A percentile compares a stretch with the other conserved stretches of the same genome.
These are phyloP conservation scores for Sarocladium strictum DNA, from an alignment of 2,329 filamentous ascomycete species.

Conservation along the genomic window DNA sequence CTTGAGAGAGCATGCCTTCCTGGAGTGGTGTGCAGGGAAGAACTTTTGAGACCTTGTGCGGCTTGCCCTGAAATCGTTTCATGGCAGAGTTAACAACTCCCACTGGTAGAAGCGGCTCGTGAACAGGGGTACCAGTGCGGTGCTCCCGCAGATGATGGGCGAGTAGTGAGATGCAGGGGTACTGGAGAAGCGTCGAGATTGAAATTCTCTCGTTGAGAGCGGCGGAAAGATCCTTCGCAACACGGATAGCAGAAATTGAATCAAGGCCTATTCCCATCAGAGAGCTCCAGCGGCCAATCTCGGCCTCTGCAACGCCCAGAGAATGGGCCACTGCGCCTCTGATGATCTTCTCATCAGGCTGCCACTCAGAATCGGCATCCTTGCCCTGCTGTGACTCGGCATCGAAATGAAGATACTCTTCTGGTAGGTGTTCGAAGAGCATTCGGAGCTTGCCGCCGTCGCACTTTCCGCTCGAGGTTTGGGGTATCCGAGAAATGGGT, in stretches of 20 bases:
- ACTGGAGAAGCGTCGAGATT: constrained; percentile 64
- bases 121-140: neutral
- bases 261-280: constrained; percentile 77
- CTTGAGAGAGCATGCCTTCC: constrained; percentile 70
- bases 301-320: constrained; percentile 35
- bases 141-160: constrained; percentile 24
- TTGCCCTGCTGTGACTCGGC: constrained; percentile 19
- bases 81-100: constrained; percentile 21
- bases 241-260: constrained; percentile 71
- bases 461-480: constrained; percentile 69
- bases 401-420: constrained; percentile 32
- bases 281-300: constrained; percentile 60
- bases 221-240: constrained; percentile 53
- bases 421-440: constrained; percentile 40
- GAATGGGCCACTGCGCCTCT: constrained; percentile 46
- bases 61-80: constrained; percentile 23
- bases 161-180: constrained; percentile 60
- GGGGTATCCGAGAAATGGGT: constrained; percentile 62
- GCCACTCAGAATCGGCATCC: constrained; percentile 38
- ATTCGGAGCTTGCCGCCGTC: constrained; percentile 51
- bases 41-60: constrained; percentile 43
- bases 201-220: constrained; percentile 43
- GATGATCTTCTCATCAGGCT: constrained; percentile 49
- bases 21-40: constrained; percentile 83
- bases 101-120: constrained; percentile 20